These are phyloP conservation scores for Pelargonium australe DNA, from an alignment of 441 rosid species.

Conservation along the genomic window DNA sequence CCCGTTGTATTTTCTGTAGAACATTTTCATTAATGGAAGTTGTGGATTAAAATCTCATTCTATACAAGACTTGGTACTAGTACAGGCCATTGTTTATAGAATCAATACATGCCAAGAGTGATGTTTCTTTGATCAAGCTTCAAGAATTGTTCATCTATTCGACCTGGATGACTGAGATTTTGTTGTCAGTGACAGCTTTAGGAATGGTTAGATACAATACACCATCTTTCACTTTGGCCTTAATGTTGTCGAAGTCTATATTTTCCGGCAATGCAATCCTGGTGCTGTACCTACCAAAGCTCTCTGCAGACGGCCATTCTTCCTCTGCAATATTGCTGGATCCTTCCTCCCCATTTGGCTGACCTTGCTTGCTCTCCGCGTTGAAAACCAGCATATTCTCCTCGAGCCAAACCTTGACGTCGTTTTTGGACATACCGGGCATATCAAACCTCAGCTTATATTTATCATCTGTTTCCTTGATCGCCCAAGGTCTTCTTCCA, in stretches of 20 bases:
- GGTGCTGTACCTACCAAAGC: constrained; percentile 22
- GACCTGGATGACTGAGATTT: constrained; percentile 22
- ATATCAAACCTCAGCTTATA: constrained; percentile 26
- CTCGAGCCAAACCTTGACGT: constrained; percentile 27
- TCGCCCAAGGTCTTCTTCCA: constrained; percentile 31
- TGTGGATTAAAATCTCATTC: neutral
- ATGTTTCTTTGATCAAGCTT: no score
- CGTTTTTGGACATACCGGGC: constrained; percentile 33
- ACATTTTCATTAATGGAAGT: neutral
- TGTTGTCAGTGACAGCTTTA: constrained; percentile 19
- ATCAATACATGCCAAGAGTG: no score
- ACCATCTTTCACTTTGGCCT: constrained; percentile 29
- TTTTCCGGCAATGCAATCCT: constrained; percentile 30
- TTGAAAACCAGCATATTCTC: constrained; percentile 25
- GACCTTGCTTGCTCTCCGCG: constrained; percentile 17
- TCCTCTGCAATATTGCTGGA: constrained; percentile 8
- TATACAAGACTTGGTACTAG: no score
- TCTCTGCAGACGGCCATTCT: constrained; percentile 22
- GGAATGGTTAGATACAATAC: constrained; percentile 28
- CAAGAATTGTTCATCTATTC: neutral
- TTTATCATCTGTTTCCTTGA: constrained; percentile 21
- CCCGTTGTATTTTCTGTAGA: neutral
- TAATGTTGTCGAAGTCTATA: constrained; percentile 24
- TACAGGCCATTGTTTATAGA: no score
- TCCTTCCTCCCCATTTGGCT: neutral